These are phyloP conservation scores for Suhomyces kunorum DNA, from an alignment of 1,139 yeast species.

Conservation along the genomic window DNA sequence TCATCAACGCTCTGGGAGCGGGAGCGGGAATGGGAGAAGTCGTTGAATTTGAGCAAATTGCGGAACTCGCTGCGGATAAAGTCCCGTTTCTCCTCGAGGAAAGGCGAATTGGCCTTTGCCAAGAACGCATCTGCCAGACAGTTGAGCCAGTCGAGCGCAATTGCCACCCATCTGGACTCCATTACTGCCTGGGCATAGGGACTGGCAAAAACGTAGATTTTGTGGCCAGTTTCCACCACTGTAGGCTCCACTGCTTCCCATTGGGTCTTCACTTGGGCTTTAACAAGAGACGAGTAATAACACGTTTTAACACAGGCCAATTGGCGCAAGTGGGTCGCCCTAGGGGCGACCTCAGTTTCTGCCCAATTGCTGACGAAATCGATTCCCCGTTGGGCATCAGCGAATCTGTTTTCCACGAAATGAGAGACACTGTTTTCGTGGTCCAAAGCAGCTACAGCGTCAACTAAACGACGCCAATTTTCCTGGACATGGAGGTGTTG, in stretches of 20 bases:
- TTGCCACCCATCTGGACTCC: neutral
- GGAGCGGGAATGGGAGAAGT: constrained; percentile 18
- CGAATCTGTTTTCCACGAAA: constrained; percentile 3
- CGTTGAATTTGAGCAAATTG: constrained; percentile 24
- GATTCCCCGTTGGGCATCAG: constrained; percentile 1
- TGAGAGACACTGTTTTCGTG: constrained; percentile 3
- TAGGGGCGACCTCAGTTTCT: constrained; percentile 1
- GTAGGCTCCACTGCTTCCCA: constrained; percentile 1
- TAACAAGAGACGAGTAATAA: constrained; percentile 1
- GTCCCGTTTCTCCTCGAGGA: constrained; percentile 18
- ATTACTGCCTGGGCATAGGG: constrained; percentile 4
- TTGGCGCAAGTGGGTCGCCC: neutral
- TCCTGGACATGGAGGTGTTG: neutral
- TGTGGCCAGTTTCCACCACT: neutral
- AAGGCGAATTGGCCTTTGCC: constrained; percentile 10
- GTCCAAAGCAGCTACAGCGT: constrained; percentile 7
- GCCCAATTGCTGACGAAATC: constrained; percentile 1
- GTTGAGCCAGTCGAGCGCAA: constrained; percentile 1
- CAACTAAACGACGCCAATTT: neutral
- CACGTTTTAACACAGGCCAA: neutral
- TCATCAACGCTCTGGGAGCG: constrained; percentile 21
- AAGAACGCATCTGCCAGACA: constrained; percentile 8
- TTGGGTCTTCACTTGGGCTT: neutral
- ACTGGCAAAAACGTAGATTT: neutral
- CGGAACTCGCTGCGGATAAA: constrained; percentile 34